Evolutionary conservation across 306 rosid genomes (phyloP), one percentile per base, ranked within the genome.

Genomic region (Senna siamea): DNA sequence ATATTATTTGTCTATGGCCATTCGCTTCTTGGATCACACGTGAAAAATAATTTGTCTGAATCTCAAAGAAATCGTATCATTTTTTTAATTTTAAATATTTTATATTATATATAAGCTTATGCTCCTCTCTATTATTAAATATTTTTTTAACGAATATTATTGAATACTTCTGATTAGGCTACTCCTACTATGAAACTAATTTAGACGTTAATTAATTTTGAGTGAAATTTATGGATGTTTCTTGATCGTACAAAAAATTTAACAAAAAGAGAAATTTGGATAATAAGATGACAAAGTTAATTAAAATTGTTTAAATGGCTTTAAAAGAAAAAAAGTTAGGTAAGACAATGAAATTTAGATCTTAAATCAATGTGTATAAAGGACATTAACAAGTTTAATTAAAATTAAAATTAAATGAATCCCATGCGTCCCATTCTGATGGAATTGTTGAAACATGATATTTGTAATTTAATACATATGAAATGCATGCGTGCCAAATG

Each of bases 11-110:
- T 20, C 4, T 9, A 22, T 0, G 3, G 34, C 76, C 68, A 63
- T 61, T 30, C 60, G 70, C 76, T 59, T 81, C 47, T 66, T 78
- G 17, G 14, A 74, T 85, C 23, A 43, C 69, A 75, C 78, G 69
- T 67, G 81, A 55, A 78, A 78, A 54, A 53, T 40, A 62, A 11
- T 7, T 69, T 57, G 43, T 65, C 44, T 14, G 64, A 5, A 15
- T 9, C 0, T 53, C 1, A 22, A 53, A 18, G 4, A 51, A 19
- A 20, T 53, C 15, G 4, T 20, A 18, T 52, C 30, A 4, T 37
- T 5, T 37, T 37, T 37, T 37, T 2, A 37, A 37, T 2, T 37
- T 37, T 37, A 37, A 37, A 7, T 2, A 26, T 5, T 37, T 37
- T 1, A 37, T 37, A 37, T n/a, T 51, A 51, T n/a, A 51, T 18